phyloP scores from a whole-genome alignment of 257 asterid species.

The Craterostigma plantagineum region DNA sequence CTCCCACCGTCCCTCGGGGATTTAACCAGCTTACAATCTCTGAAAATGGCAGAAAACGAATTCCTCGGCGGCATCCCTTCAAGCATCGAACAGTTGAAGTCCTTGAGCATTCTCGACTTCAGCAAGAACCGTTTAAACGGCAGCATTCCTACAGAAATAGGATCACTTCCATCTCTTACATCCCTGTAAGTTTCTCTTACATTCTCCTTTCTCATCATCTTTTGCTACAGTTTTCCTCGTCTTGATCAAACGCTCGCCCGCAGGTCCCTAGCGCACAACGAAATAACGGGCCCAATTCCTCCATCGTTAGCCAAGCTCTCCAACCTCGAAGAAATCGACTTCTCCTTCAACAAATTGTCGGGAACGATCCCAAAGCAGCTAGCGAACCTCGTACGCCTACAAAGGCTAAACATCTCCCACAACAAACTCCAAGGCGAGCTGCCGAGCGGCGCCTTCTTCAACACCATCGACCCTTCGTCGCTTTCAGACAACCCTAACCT shows the following conservation, averaged over 20 bases:
- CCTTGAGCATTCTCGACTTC: slow-evolving; percentile 33
- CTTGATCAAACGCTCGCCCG: neutral
- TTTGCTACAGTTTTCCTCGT: neutral
- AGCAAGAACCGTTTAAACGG: slow-evolving; percentile 41
- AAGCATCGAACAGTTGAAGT: slow-evolving; percentile 22
- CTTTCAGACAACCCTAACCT: slow-evolving; percentile 50
- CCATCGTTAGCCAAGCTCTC: too few relatives aligned
- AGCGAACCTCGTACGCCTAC: neutral
- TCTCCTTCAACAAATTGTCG: neutral
- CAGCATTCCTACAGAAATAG: slow-evolving; percentile 51
- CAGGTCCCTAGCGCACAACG: too few relatives aligned
- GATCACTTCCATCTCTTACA: slow-evolving; percentile 25
- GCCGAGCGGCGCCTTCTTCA: slow-evolving; percentile 55
- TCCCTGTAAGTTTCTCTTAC: slow-evolving; percentile 33
- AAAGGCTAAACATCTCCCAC: slow-evolving; percentile 12
- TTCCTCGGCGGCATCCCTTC: slow-evolving; percentile 31
- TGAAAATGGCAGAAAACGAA: slow-evolving; percentile 33
- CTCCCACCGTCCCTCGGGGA: slow-evolving; percentile 33
- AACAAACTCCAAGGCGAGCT: slow-evolving; percentile 65
- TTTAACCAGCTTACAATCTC: slow-evolving; percentile 25
- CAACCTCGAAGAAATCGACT: too few relatives aligned
- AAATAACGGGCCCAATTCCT: too few relatives aligned
- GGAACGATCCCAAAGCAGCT: neutral
- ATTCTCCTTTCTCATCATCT: neutral
- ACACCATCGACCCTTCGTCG: slow-evolving; percentile 52